These are phyloP conservation scores for Monosporascus sp. DNA, from an alignment of 2,329 filamentous ascomycete species.

Conservation along the genomic window DNA sequence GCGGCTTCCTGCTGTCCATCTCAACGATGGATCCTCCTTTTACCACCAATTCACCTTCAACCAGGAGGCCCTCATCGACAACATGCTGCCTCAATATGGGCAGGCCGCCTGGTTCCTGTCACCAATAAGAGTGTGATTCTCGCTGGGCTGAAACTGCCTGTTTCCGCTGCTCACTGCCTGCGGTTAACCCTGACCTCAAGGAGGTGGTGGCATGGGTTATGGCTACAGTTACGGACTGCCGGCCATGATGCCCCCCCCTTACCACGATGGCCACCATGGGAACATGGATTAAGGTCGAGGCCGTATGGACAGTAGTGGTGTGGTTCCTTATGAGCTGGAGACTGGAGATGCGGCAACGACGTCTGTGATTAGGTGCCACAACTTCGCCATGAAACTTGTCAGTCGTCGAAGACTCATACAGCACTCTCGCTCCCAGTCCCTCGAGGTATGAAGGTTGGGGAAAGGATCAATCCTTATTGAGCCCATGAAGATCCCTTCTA, in stretches of 20 bases:
- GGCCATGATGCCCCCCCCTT: conserved; percentile 73
- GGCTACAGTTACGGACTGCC: conserved; percentile 65
- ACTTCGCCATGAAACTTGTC: conserved; percentile 99
- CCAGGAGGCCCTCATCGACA: too few species aligned
- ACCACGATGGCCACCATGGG: conserved; percentile 60
- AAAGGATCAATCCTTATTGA: too few species aligned
- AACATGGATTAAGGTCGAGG: conserved; percentile 53
- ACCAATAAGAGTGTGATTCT: too few species aligned
- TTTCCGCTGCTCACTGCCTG: conserved; percentile 98
- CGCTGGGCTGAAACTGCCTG: conserved; percentile 63
- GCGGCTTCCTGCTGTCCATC: too few species aligned
- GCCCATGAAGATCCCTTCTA: too few species aligned
- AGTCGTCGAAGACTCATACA: conserved; percentile 59
- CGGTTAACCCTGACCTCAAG: conserved; percentile 71
- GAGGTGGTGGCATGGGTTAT: conserved; percentile 36
- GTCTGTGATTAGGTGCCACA: conserved; percentile 87
- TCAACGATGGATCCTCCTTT: too few species aligned
- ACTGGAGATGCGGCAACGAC: conserved; percentile 98
- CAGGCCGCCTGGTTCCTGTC: too few species aligned
- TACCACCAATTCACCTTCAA: too few species aligned
- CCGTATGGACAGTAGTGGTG: conserved; percentile 75
- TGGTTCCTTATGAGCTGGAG: conserved; percentile 97
- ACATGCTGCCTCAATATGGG: too few species aligned
- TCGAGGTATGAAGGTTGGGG: too few species aligned
- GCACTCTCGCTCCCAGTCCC: too few species aligned